Evolutionary conservation across 2,329 filamentous ascomycete species (phyloP).

Genomic region (Venturia aucupariae): DNA sequence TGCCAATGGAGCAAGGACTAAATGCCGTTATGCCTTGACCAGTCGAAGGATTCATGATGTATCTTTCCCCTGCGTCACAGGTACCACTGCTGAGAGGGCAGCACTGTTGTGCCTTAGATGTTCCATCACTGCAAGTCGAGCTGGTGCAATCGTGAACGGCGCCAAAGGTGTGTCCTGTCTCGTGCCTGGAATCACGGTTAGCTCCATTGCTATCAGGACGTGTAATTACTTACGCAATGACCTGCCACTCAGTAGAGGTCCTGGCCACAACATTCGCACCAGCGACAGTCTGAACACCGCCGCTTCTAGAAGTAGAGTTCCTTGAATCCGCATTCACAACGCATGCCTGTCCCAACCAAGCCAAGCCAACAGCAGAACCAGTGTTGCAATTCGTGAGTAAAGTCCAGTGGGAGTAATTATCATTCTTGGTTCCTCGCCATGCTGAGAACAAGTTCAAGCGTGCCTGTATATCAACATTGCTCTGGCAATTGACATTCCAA

Average conservation of each 20-base stretch:
- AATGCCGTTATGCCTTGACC: constrained; percentile 64
- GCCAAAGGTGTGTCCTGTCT: constrained; percentile 88
- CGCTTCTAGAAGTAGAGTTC: constrained; percentile 27
- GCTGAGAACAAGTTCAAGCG: constrained; percentile 80
- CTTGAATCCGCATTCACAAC: constrained; percentile 45
- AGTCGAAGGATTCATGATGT: constrained; percentile 95
- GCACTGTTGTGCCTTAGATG: constrained; percentile 56
- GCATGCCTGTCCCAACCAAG: constrained; percentile 88
- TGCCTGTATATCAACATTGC: constrained; percentile 54
- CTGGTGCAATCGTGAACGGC: constrained; percentile 86
- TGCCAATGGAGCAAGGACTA: constrained; percentile 82
- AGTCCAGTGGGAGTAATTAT: constrained; percentile 90
- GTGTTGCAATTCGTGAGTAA: constrained; percentile 75
- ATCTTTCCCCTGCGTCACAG: constrained; percentile 70
- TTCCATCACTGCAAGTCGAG: constrained; percentile 55
- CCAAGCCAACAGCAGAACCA: constrained; percentile 75
- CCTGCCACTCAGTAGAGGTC: constrained; percentile 82
- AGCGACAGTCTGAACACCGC: constrained; percentile 59
- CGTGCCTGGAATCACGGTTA: constrained; percentile 43
- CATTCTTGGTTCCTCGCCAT: constrained; percentile 71
- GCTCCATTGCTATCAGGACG: not conserved
- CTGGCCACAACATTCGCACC: constrained; percentile 84
- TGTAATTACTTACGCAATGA: constrained; percentile 55
- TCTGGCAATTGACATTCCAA: constrained; percentile 75
- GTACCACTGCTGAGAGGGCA: constrained; percentile 61